A percentile compares a stretch with the other conserved stretches of the same genome.
phyloP scores from a whole-genome alignment of 371 early-diverging fungal genomes.

The Quaeritorhiza haematococci region DNA sequence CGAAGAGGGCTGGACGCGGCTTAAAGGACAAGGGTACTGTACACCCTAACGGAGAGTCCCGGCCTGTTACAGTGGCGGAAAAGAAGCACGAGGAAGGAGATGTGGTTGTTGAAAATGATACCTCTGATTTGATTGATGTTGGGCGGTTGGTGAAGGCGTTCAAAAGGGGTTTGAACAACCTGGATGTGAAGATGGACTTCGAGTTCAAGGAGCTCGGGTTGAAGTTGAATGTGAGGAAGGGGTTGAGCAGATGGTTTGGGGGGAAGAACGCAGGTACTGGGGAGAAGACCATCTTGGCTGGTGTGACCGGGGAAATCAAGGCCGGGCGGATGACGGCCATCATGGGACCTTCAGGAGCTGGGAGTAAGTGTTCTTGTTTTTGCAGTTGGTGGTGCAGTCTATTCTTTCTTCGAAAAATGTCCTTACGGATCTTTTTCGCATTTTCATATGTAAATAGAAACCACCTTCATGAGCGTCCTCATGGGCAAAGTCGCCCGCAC shows the following conservation, averaged over 20 bases:
- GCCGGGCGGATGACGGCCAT: constrained; percentile 4
- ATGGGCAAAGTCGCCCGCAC: constrained; percentile 15
- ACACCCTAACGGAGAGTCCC: too few relatives aligned
- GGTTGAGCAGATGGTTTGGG: not conserved
- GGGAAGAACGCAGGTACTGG: not conserved
- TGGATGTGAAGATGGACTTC: constrained; percentile 1
- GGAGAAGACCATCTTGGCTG: not conserved
- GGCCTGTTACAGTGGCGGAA: too few relatives aligned
- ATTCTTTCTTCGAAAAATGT: not conserved
- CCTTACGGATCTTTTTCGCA: not conserved
- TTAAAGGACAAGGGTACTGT: too few relatives aligned
- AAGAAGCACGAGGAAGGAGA: constrained; percentile 1
- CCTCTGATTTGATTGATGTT: constrained; percentile 29
- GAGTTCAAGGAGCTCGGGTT: constrained; percentile 6
- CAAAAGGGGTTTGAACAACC: not conserved
- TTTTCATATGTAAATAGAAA: constrained; percentile 9
- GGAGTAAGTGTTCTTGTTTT: not conserved
- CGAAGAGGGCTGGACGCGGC: not conserved
- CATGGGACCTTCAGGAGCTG: constrained; percentile 10
- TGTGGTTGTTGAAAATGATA: constrained; percentile 28
- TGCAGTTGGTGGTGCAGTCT: not conserved
- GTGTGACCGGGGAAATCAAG: constrained; percentile 7
- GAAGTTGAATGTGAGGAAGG: not conserved
- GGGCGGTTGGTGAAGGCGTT: constrained; percentile 19
- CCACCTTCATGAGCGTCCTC: constrained; percentile 8